These are phyloP conservation scores for Pichia scutulata DNA, from an alignment of 805 yeast genomes.

Conservation along the genomic window DNA sequence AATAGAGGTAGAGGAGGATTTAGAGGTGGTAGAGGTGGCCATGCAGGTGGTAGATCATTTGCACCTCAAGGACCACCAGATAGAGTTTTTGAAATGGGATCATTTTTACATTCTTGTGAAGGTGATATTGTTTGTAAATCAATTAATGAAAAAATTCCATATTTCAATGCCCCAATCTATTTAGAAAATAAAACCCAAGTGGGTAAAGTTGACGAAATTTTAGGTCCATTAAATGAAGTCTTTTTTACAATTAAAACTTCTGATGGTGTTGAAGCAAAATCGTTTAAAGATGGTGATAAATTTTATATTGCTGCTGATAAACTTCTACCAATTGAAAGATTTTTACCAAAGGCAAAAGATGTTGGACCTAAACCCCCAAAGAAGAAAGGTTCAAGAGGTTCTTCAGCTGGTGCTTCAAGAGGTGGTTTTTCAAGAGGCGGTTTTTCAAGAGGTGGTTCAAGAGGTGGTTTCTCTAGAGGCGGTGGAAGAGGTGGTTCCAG, in stretches of 20 bases:
- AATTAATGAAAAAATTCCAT: conserved; percentile 88
- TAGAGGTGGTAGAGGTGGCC: conserved; percentile 67
- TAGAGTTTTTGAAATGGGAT: conserved; percentile 88
- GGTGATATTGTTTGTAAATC: conserved; percentile 97
- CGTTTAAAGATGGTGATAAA: conserved; percentile 94
- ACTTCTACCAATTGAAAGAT: conserved; percentile 90
- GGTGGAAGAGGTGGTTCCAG: conserved; percentile 30
- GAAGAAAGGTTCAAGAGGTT: conserved; percentile 54
- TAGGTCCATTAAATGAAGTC: conserved; percentile 98
- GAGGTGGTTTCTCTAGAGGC: conserved; percentile 11
- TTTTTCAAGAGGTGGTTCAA: conserved; percentile 18
- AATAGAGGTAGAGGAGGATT: conserved; percentile 64
- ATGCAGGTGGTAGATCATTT: conserved; percentile 53
- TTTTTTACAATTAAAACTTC: conserved; percentile 92
- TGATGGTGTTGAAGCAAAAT: conserved; percentile 91
- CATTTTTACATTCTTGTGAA: conserved; percentile 86
- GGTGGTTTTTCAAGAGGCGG: conserved; percentile 37
- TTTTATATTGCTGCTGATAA: conserved; percentile 94
- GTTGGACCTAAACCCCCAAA: conserved; percentile 75
- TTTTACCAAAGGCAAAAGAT: conserved; percentile 91
- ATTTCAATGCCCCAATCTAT: conserved; percentile 97
- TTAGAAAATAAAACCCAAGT: conserved; percentile 92
- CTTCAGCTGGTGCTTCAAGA: conserved; percentile 40
- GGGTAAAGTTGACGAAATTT: conserved; percentile 96
- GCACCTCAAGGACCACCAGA: conserved; percentile 95